Base-by-base conservation (phyloP, 371 early-diverging fungal species). In the Massospora cicadina region DNA sequence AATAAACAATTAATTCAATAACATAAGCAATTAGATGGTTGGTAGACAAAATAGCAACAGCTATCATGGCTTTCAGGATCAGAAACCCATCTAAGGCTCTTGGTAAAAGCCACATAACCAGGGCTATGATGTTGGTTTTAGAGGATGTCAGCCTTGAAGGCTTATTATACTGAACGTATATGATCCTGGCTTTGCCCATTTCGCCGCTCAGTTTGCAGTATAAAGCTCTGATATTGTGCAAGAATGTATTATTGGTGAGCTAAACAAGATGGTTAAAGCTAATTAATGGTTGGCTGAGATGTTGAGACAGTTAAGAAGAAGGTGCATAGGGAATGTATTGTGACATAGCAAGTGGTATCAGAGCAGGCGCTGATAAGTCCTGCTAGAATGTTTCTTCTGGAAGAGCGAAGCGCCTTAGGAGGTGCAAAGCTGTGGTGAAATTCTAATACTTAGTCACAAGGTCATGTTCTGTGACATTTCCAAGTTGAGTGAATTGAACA, bases 81-180 rank as follows among this genome's bases (percentile, higher is more conserved):
- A 17, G 95, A 76, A 68, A 87, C 78, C 84, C 83, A 86, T 0
- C 95, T 95, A 25, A 95, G 74, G 66, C 88, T 88, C 1, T 75
- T 67, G 0, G 93, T 88, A 76, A 95, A 95, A 24, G 80, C 81
- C 24, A 82, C 75, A 65, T 94, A 97, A 26, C 73, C 72, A 0
- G 66, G 58, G 56, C 86, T 91, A 63, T 83, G 87, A 25, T 66
- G 62, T 12, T 70, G 70, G 70, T 95, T 97, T 59, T 76, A 77
- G 54, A 97, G 71, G n/a, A 97, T 90, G 54, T 76, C 76, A 5
- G 78, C 75, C 66, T 93, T 94, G 66, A 85, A 85, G 68, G 91
- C 90, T 72, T 95, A 94, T 0, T 89, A 92, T 21, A 81, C 79
- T 0, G 81, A 23, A 97, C 93, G 73, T 95, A 97, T 1, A 95